Evolutionary conservation across 106 monocot species (phyloP), one percentile per base, ranked within the genome.

Genomic region (Cymbidium sinense): DNA sequence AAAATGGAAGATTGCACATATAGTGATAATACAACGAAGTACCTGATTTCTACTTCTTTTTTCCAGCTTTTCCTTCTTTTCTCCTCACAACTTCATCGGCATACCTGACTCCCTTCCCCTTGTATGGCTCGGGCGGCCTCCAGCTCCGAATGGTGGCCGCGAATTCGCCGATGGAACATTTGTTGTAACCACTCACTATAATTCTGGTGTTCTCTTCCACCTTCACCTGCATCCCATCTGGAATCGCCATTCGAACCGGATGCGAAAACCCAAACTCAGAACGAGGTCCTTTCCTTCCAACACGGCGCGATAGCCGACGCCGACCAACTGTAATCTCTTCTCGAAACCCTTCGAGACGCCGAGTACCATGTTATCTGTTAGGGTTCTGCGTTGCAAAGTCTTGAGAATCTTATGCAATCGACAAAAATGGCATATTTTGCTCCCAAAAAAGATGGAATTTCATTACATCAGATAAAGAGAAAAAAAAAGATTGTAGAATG

Each of bases 111-210:
- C 96, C 96, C 79, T 96, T 96, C 7, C 96, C 93, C 79, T 96
- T 96, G 84, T 96, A 96, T 10, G 96, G 96, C 71, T 96, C 96
- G 0, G 96, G 96, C 8, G 96, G 96, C 64, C 96, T 89, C 96
- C 93, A 93, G 79, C 93, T 93, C 85, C 93, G 86, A 74, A 96
- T 81, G 0, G 89, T 74, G 17, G 96, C 91, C 20, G 96, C 91
- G 77, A 96, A 96, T 64, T 96, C 86, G 13, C 96, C 96, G 1
- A 96, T 88, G n/a, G 86, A 76, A 13, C 84, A 85, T 71, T 93
- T 96, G 79, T 96, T 85, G 39, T 82, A 91, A 4, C 96, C 96
- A 34, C 81, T 91, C 34, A 96, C 91, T 17, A 75, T 50, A 61
- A 96, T 86, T 51, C 84, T 91, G 2, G 96, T 96, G 79, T 84